A percentile compares a stretch with the other conserved stretches of the same genome.
These are phyloP conservation scores for Pulveroboletus sp. DNA, from an alignment of 768 basidiomycete species.

Conservation along the genomic window DNA sequence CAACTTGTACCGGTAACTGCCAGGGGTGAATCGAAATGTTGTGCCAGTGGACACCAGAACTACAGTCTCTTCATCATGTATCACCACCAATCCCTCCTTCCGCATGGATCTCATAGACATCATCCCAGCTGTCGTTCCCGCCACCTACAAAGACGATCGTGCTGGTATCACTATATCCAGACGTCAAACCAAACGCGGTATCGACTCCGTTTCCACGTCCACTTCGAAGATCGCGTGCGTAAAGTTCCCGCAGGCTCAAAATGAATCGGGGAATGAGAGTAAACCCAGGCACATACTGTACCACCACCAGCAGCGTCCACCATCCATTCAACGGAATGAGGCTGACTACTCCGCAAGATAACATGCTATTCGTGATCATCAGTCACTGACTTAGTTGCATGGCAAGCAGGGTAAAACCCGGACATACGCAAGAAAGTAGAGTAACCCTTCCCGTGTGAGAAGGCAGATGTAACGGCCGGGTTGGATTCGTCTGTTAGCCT, in stretches of 20 bases:
- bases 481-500: not conserved
- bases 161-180: not conserved
- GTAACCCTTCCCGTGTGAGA: not conserved
- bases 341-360: not conserved
- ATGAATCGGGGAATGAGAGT: not conserved
- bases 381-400: not conserved
- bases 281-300: not conserved
- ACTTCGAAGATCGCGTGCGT: not conserved
- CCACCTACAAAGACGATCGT: too few species aligned
- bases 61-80: too few species aligned
- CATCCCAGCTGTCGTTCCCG: too few species aligned
- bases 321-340: not conserved
- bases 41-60: too few species aligned
- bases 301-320: not conserved
- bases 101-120: too few species aligned
- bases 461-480: not conserved
- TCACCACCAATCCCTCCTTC: too few species aligned
- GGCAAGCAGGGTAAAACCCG: not conserved
- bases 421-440: not conserved
- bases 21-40: too few species aligned
- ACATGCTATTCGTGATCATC: not conserved
- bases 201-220: too few species aligned
- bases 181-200: not conserved
- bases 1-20: too few species aligned
- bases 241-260: not conserved